Evolutionary conservation across 768 basidiomycete genomes (phyloP).

Genomic region (Thelephora ganbajun): DNA sequence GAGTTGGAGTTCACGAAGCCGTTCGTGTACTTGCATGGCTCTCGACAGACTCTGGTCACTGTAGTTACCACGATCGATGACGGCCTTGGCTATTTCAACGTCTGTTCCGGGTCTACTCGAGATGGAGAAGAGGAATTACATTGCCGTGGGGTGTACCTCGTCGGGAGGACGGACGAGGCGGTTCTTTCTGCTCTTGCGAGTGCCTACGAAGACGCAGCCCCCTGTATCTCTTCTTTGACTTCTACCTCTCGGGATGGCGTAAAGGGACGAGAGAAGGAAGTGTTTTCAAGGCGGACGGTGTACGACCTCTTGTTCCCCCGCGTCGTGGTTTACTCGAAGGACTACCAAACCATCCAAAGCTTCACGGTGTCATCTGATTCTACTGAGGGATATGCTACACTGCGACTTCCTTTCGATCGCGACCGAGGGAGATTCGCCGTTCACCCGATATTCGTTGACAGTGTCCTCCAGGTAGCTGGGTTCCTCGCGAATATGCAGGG

Average conservation of each 20-base stretch:
- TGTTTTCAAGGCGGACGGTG: constrained; percentile 37
- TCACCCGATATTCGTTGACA: constrained; percentile 51
- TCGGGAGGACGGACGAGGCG: background rate
- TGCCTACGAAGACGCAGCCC: background rate
- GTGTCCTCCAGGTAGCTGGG: constrained; percentile 55
- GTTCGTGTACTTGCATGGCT: constrained; percentile 28
- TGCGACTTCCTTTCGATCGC: constrained; percentile 26
- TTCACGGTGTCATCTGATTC: constrained; percentile 34
- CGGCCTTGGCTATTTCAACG: constrained; percentile 26
- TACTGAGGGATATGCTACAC: constrained; percentile 36
- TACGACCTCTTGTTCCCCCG: constrained; percentile 61
- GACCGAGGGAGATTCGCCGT: constrained; percentile 22
- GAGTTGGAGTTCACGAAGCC: constrained; percentile 37
- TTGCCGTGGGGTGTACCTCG: constrained; percentile 26
- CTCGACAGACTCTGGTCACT: constrained; percentile 22
- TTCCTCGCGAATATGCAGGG: constrained; percentile 52
- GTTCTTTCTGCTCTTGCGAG: background rate
- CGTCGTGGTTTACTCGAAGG: constrained; percentile 45
- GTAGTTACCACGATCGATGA: constrained; percentile 24
- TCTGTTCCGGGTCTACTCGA: constrained; percentile 25
- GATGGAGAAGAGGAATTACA: constrained; percentile 16
- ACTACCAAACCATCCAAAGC: constrained; percentile 43
- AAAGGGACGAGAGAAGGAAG: constrained; percentile 21
- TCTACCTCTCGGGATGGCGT: background rate
- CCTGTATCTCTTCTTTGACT: background rate